A percentile compares a stretch with the other conserved stretches of the same genome.
These are phyloP conservation scores for Plasmodium adleri DNA, from an alignment of 169 alveolate species.

Conservation along the genomic window DNA sequence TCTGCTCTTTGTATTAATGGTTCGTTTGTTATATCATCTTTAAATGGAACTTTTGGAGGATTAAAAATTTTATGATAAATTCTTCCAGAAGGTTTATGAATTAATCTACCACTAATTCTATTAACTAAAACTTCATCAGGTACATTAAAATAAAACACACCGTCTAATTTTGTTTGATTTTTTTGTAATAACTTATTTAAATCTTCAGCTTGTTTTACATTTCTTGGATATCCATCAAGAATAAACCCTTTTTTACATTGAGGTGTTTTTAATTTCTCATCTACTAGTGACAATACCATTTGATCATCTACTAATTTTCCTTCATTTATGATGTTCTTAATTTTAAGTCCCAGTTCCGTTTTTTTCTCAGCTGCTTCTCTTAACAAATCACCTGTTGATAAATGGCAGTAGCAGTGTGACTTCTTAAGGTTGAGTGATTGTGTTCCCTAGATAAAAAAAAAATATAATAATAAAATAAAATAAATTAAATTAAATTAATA, in stretches of 20 bases:
- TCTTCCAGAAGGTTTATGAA: slow-evolving; percentile 96
- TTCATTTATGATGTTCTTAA: slow-evolving; percentile 91
- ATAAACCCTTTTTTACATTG: slow-evolving; percentile 93
- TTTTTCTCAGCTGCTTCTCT: slow-evolving; percentile 84
- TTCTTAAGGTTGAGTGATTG: slow-evolving; percentile 79
- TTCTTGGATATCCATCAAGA: slow-evolving; percentile 97
- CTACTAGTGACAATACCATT: slow-evolving; percentile 89
- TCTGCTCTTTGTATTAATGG: slow-evolving; percentile 76
- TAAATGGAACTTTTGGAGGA: slow-evolving; percentile 92
- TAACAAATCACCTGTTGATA: slow-evolving; percentile 84
- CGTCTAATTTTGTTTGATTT: slow-evolving; percentile 79
- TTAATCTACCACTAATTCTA: slow-evolving; percentile 93
- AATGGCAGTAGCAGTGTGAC: slow-evolving; percentile 86
- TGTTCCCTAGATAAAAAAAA: slow-evolving; percentile 79
- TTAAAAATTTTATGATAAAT: slow-evolving; percentile 92
- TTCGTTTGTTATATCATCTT: slow-evolving; percentile 93
- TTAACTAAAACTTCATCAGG: slow-evolving; percentile 91
- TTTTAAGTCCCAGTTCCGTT: slow-evolving; percentile 86
- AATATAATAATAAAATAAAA: too few species aligned
- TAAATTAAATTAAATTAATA: too few species aligned
- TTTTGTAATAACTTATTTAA: slow-evolving; percentile 69
- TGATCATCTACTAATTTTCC: slow-evolving; percentile 95
- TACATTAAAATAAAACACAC: slow-evolving; percentile 92
- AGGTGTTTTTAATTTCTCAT: slow-evolving; percentile 90
- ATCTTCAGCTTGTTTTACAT: slow-evolving; percentile 93